Percentiles rank a stretch among this genome's conserved stretches.
Conservation (phyloP, 169 alveolate genomes). For the Eimeria brunetti region DNA sequence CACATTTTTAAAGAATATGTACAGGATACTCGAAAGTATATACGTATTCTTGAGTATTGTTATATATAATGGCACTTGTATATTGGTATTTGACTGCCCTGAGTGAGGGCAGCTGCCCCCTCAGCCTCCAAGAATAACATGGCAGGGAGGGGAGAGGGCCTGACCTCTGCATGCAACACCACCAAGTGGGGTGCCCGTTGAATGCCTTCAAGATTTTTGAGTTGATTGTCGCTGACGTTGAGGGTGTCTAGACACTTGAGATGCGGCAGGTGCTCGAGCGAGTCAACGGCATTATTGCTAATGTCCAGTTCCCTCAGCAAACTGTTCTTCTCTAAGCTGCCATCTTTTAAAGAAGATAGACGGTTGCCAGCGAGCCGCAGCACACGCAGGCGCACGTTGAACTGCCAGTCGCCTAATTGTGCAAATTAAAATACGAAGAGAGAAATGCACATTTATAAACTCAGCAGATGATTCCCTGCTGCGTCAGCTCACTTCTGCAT, state of each 20-base stretch:
- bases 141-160: neutral
- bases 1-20: too few relatives aligned
- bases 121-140: neutral
- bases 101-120: neutral
- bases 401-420: constrained; percentile 68
- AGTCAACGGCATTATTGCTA: constrained; percentile 7
- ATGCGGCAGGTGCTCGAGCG: constrained; percentile 54
- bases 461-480: neutral
- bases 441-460: neutral
- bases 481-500: neutral
- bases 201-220: constrained; percentile 68
- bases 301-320: constrained; percentile 70
- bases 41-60: too few relatives aligned
- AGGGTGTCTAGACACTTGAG: constrained; percentile 65
- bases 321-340: constrained; percentile 25
- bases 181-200: constrained; percentile 48
- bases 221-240: constrained; percentile 31
- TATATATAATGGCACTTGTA: too few relatives aligned
- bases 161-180: constrained; percentile 32
- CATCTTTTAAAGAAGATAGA: constrained; percentile 16
- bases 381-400: constrained; percentile 73
- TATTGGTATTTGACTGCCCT: neutral
- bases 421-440: neutral
- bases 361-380: constrained; percentile 68
- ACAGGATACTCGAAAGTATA: too few relatives aligned